A percentile compares a stretch with the other conserved stretches of the same genome.
Conservation (phyloP, 1,284 basidiomycete species). For the Psilocybe mexicana region DNA sequence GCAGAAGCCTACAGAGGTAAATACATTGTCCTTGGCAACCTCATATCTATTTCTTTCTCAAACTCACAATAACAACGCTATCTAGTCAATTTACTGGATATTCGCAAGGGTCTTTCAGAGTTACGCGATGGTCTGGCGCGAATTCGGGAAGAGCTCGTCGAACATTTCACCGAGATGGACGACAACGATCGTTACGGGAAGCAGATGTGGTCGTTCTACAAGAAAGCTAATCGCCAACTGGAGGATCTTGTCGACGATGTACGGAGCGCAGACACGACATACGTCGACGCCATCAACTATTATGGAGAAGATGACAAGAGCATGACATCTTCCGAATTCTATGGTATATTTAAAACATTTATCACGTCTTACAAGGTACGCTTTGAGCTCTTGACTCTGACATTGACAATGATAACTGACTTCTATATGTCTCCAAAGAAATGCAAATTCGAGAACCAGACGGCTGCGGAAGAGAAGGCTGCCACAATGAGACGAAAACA, state of each 20-base stretch:
- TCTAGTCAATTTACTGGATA: slow-evolving; percentile 75
- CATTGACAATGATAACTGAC: slow-evolving; percentile 8
- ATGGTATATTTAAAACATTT: slow-evolving; percentile 94
- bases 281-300: slow-evolving; percentile 82
- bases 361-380: slow-evolving; percentile 86
- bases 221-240: slow-evolving; percentile 71
- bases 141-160: slow-evolving; percentile 77
- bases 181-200: slow-evolving; percentile 77
- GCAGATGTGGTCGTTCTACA: slow-evolving; percentile 88
- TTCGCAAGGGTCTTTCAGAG: slow-evolving; percentile 70
- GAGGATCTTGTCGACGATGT: slow-evolving; percentile 86
- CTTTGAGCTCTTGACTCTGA: slow-evolving; percentile 2
- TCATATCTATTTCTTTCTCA: slow-evolving; percentile 2
- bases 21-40: slow-evolving; percentile 19
- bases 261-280: slow-evolving; percentile 78
- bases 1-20: slow-evolving; percentile 91
- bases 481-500: slow-evolving; percentile 67
- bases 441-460: slow-evolving; percentile 80
- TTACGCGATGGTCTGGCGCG: slow-evolving; percentile 78
- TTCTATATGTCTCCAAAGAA: slow-evolving; percentile 51
- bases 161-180: slow-evolving; percentile 75
- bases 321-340: slow-evolving; percentile 85
- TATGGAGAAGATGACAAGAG: slow-evolving; percentile 91
- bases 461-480: slow-evolving; percentile 63
- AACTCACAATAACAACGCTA: not conserved